A percentile compares a stretch with the other conserved stretches of the same genome.
Evolutionary conservation across 176 grass and related monocot species (phyloP).

Genomic region (Aegilops bicornis): DNA sequence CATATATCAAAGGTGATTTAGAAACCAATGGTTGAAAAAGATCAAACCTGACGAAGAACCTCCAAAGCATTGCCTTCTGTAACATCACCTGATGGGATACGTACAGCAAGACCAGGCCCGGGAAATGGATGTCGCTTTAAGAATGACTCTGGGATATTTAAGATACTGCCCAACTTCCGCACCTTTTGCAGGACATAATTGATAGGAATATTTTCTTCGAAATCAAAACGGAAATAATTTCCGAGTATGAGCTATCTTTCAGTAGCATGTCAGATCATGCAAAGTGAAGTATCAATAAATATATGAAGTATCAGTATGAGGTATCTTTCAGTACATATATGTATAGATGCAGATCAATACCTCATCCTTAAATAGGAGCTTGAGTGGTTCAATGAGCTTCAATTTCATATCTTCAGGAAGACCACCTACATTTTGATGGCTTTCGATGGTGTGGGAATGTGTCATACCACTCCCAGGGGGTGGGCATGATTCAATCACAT

Average conservation of each 20-base stretch:
- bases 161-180: slow-evolving; percentile 68
- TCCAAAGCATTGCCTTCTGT: slow-evolving; percentile 85
- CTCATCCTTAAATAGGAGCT: slow-evolving; percentile 84
- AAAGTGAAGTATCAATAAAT: not conserved
- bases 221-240: not conserved
- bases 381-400: slow-evolving; percentile 86
- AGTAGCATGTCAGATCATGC: not conserved
- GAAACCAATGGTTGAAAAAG: not conserved
- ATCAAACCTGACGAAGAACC: slow-evolving; percentile 66
- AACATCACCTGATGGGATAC: slow-evolving; percentile 75
- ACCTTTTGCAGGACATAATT: slow-evolving; percentile 37
- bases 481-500: slow-evolving; percentile 88
- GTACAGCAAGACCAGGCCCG: slow-evolving; percentile 82
- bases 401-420: slow-evolving; percentile 85
- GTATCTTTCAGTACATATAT: not conserved
- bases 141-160: slow-evolving; percentile 83
- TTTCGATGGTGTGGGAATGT: slow-evolving; percentile 89
- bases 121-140: slow-evolving; percentile 91
- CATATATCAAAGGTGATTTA: slow-evolving; percentile 1
- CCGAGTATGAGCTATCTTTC: not conserved
- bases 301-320: not conserved
- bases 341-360: slow-evolving; percentile 17
- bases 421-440: slow-evolving; percentile 87
- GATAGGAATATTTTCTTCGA: not conserved
- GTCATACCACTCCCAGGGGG: slow-evolving; percentile 73